Percentiles rank a stretch among this genome's conserved stretches.
Conservation (phyloP, 257 asterid genomes). For the Ehretia macrophylla region DNA sequence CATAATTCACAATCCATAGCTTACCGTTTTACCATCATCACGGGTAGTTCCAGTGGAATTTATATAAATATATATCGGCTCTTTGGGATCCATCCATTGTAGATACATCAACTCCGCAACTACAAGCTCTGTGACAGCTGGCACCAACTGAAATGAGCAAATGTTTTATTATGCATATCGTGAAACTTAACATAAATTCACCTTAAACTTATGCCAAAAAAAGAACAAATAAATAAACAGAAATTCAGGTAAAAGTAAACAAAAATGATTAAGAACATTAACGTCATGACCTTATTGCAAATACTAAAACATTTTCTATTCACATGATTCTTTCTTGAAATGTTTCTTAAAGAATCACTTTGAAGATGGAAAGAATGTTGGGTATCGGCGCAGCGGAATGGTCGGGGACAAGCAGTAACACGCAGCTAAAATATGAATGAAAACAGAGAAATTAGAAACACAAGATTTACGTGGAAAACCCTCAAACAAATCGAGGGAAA, state of each 20-base stretch:
- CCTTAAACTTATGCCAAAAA: neutral
- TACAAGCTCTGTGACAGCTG: conserved; percentile 91
- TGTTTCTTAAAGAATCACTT: too few species aligned
- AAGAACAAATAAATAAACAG: neutral
- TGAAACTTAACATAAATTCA: neutral
- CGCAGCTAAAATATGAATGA: too few species aligned
- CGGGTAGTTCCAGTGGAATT: conserved; percentile 96
- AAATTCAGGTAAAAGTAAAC: neutral
- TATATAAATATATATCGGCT: conserved; percentile 77
- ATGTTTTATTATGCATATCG: neutral
- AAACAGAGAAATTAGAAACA: too few species aligned
- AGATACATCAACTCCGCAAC: conserved; percentile 84
- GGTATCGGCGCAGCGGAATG: too few species aligned
- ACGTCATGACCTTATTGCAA: too few species aligned
- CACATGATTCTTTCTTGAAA: too few species aligned
- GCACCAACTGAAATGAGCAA: conserved; percentile 63
- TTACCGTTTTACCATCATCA: conserved; percentile 94
- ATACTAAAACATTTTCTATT: too few species aligned
- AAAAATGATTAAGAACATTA: too few species aligned
- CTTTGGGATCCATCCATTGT: conserved; percentile 85
- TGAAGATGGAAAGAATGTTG: too few species aligned
- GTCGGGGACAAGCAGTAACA: too few species aligned
- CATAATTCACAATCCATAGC: conserved; percentile 20
- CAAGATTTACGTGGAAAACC: too few species aligned
- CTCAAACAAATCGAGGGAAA: too few species aligned